A percentile compares a stretch with the other conserved stretches of the same genome.
Evolutionary conservation across 106 monocot species (phyloP).

Genomic region (Phalaenopsis equestris): DNA sequence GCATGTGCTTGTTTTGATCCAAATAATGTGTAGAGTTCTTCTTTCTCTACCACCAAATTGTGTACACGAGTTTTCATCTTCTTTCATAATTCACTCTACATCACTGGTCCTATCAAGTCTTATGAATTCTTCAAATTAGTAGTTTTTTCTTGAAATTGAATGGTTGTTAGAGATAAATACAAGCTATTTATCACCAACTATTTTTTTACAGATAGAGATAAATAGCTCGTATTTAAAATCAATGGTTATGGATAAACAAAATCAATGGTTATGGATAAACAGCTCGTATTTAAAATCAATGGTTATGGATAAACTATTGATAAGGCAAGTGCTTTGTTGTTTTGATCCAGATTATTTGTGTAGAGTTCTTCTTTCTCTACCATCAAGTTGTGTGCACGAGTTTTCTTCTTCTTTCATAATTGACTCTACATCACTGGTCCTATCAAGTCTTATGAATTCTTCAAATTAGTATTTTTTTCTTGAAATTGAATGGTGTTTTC

Average conservation of each 20-base stretch:
- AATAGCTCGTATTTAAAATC: background rate
- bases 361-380: background rate
- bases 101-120: background rate
- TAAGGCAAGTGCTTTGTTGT: background rate
- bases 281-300: background rate
- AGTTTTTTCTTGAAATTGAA: background rate
- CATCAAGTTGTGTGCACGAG: background rate
- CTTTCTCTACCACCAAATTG: background rate
- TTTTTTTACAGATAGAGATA: background rate
- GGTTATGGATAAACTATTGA: background rate
- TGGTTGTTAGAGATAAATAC: background rate
- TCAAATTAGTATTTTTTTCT: background rate
- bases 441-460: background rate
- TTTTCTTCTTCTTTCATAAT: background rate
- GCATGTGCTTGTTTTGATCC: background rate
- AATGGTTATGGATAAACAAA: background rate
- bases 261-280: too few relatives aligned
- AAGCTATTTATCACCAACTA: background rate
- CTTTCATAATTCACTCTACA: background rate
- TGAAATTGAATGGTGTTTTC: background rate
- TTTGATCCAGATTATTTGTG: background rate
- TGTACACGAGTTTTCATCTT: background rate
- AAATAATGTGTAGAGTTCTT: background rate
- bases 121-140: background rate
- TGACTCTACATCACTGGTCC: background rate